Base-by-base conservation (phyloP, 345 rosid genomes). In the Pistacia atlantica region DNA sequence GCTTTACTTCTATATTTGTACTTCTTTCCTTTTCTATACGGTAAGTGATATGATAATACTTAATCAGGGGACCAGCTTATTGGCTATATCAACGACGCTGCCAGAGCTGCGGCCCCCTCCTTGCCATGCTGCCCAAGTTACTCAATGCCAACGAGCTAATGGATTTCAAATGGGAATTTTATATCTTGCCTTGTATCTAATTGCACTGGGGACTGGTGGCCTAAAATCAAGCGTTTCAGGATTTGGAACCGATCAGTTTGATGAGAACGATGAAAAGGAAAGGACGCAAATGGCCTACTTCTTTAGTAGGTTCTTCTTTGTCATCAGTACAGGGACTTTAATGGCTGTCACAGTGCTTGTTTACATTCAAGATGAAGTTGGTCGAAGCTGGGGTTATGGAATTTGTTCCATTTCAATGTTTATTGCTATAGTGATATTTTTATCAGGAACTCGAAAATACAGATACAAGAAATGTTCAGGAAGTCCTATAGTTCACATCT, bases 391-490 rank as follows among this genome's bases (percentile, higher is more conserved):
- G 93, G 96, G 87, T 48, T 88, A 89, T 61, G 92, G 91, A 10
- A 83, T 89, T 45, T 89, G 93, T 75, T 83, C 90, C 8, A 75
- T 78, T 17, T 88, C 95, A 1, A 91, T 94, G 97, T 69, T 79
- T 66, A 51, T 81, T 25, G 95, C 97, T 33, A 77, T 92, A 42
- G 9, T 78, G 67, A 37, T 91, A 54, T 86, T 94, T 79, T 78
- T 92, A 54, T 88, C 83, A 4, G 95, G 97, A 58, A 88, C 84
- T 9, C 88, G 81, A 69, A 84, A 78, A 25, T 94, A 90, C 57
- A 84, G 98, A 73, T 92, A 90, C 77, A 92, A 94, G 90, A 90
- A 89, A 70, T 80, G 91, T 79, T 52, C 62, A 79, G 97, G 97
- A 20, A 94, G 95, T 80, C 97, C 97, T 4, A 82, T 92, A 14